phyloP scores from a whole-genome alignment of 164 flowering plant species.

The Vitis amurensis region DNA sequence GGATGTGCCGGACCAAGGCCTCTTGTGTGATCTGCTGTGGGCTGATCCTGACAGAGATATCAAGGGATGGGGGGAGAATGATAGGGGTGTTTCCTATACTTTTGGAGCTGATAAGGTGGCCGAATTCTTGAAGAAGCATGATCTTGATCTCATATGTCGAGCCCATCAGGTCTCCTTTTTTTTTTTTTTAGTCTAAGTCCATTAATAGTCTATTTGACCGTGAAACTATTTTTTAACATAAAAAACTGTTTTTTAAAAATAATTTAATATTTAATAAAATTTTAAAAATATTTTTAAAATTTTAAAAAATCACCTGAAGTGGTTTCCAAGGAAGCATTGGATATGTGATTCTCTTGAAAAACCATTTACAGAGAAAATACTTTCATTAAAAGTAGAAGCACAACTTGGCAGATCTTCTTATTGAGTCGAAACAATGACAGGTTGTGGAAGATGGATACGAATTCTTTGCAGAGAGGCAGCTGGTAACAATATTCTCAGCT shows the following conservation, averaged over 20 bases:
- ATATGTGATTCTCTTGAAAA: too few relatives aligned
- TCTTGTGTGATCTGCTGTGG: slow-evolving; percentile 57
- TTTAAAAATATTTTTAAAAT: too few relatives aligned
- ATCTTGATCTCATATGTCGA: slow-evolving; percentile 59
- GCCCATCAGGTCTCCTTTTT: slow-evolving; percentile 52
- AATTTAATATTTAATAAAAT: too few relatives aligned
- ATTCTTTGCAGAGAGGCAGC: slow-evolving; percentile 59
- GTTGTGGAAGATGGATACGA: slow-evolving; percentile 65
- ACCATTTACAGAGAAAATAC: too few relatives aligned
- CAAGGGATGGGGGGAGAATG: slow-evolving; percentile 62
- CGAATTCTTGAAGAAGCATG: slow-evolving; percentile 54
- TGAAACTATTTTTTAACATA: too few relatives aligned
- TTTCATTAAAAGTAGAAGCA: too few relatives aligned
- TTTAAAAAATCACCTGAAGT: too few relatives aligned
- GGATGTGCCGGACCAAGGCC: slow-evolving; percentile 59
- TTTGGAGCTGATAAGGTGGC: slow-evolving; percentile 56
- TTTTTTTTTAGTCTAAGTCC: not conserved
- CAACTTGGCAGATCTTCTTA: too few relatives aligned
- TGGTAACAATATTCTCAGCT: slow-evolving; percentile 64
- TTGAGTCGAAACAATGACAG: slow-evolving; percentile 17
- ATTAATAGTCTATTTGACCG: too few relatives aligned
- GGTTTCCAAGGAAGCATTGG: too few relatives aligned
- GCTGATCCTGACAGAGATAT: slow-evolving; percentile 52
- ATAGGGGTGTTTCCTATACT: slow-evolving; percentile 56
- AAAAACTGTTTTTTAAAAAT: too few relatives aligned